Evolutionary conservation across 2,329 filamentous ascomycete genomes (phyloP).

Genomic region (Trichophyton equinum): DNA sequence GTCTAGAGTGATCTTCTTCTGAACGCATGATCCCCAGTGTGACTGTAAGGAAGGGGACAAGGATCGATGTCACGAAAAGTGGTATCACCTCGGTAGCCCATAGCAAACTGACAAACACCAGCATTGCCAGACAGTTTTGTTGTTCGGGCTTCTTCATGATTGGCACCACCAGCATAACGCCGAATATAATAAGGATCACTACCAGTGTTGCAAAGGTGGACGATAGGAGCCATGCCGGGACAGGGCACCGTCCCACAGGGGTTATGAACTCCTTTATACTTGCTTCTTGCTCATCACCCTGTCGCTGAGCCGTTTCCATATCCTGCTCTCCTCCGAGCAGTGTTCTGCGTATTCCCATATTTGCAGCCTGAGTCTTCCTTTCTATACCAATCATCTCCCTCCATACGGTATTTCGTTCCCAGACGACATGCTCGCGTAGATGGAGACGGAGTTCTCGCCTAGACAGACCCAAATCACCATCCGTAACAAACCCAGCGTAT

Average conservation of each 20-base stretch:
- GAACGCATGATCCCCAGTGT: slow-evolving; percentile 71
- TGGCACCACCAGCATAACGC: slow-evolving; percentile 58
- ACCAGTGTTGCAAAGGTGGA: slow-evolving; percentile 68
- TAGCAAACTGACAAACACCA: slow-evolving; percentile 82
- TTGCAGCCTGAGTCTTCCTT: slow-evolving; percentile 84
- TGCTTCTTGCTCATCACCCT: slow-evolving; percentile 66
- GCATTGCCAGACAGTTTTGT: slow-evolving; percentile 87
- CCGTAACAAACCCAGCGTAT: slow-evolving; percentile 71
- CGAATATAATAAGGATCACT: slow-evolving; percentile 58
- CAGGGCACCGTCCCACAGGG: slow-evolving; percentile 62
- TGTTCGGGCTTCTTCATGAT: slow-evolving; percentile 82
- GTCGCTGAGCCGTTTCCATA: slow-evolving; percentile 55
- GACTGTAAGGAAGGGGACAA: slow-evolving; percentile 88
- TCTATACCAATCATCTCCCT: slow-evolving; percentile 98
- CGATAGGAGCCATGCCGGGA: slow-evolving; percentile 73
- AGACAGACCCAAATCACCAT: slow-evolving; percentile 63
- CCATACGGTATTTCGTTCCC: slow-evolving; percentile 98
- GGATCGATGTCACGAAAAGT: slow-evolving; percentile 85
- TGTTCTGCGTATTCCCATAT: slow-evolving; percentile 65
- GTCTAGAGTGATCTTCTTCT: slow-evolving; percentile 55
- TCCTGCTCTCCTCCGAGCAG: slow-evolving; percentile 65
- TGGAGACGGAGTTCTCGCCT: slow-evolving; percentile 80
- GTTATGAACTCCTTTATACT: slow-evolving; percentile 59
- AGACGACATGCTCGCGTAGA: slow-evolving; percentile 89
- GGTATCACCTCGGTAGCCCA: slow-evolving; percentile 98